Percentiles rank a stretch among this genome's conserved stretches.
phyloP scores from a whole-genome alignment of 768 basidiomycete species.

The Aureoboletus auriporus region DNA sequence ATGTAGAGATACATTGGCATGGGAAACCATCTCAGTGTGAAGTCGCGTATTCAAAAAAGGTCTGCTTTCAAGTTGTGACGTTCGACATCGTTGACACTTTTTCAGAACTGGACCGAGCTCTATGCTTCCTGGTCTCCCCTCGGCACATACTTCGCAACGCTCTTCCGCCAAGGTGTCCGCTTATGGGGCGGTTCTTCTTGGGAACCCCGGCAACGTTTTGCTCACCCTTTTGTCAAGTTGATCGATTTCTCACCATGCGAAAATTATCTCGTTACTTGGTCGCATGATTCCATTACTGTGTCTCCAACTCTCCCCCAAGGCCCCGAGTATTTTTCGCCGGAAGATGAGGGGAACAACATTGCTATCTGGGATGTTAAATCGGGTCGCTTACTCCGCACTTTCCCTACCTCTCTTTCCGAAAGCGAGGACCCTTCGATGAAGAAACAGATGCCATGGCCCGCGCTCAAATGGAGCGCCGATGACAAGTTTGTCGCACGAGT shows the following conservation, averaged over 20 bases:
- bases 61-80: constrained; percentile 33
- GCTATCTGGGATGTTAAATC: constrained; percentile 99
- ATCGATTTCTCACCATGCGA: constrained; percentile 98
- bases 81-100: constrained; percentile 9
- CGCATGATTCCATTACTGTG: constrained; percentile 86
- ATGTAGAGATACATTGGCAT: constrained; percentile 90
- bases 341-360: constrained; percentile 94
- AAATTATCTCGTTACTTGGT: constrained; percentile 96
- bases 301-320: constrained; percentile 79
- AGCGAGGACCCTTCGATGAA: constrained; percentile 55
- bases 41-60: constrained; percentile 68
- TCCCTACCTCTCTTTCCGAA: constrained; percentile 62
- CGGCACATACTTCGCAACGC: constrained; percentile 91
- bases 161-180: constrained; percentile 93
- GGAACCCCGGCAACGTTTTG: constrained; percentile 85
- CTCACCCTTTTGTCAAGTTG: constrained; percentile 91
- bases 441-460: constrained; percentile 92
- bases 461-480: constrained; percentile 95
- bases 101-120: constrained; percentile 91
- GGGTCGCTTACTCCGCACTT: constrained; percentile 87
- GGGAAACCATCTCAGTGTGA: constrained; percentile 87
- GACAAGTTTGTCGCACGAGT: constrained; percentile 92
- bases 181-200: constrained; percentile 94
- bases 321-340: constrained; percentile 81
- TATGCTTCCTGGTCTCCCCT: constrained; percentile 97